phyloP scores from a whole-genome alignment of 2,329 filamentous ascomycete genomes.

The Phaeosphaeria sp. region DNA sequence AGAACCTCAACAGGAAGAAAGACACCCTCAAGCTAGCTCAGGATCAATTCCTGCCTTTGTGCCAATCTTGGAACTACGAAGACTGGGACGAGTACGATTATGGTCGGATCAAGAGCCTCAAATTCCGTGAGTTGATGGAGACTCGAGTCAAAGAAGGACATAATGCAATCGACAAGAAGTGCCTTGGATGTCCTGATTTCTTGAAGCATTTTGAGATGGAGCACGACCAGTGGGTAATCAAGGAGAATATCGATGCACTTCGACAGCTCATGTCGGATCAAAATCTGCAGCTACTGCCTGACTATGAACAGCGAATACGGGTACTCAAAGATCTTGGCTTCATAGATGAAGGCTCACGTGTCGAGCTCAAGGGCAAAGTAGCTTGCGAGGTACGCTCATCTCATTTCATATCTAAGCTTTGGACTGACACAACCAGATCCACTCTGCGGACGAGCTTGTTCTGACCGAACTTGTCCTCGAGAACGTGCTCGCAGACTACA shows the following conservation, averaged over 20 bases:
- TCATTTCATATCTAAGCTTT: slow-evolving; percentile 1
- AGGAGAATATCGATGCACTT: slow-evolving; percentile 87
- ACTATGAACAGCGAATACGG: slow-evolving; percentile 93
- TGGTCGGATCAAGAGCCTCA: slow-evolving; percentile 79
- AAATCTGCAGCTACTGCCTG: slow-evolving; percentile 91
- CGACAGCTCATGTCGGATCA: slow-evolving; percentile 93
- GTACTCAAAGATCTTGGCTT: slow-evolving; percentile 93
- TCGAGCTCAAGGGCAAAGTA: slow-evolving; percentile 97
- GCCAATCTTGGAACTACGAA: slow-evolving; percentile 73
- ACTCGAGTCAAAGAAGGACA: slow-evolving; percentile 70
- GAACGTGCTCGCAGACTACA: slow-evolving; percentile 93
- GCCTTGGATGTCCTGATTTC: slow-evolving; percentile 76
- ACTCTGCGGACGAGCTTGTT: slow-evolving; percentile 94
- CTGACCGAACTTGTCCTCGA: slow-evolving; percentile 95
- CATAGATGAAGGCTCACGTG: slow-evolving; percentile 83
- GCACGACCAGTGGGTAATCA: slow-evolving; percentile 95
- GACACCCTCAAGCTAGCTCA: slow-evolving; percentile 67
- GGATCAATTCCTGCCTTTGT: slow-evolving; percentile 71
- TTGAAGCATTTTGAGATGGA: slow-evolving; percentile 95
- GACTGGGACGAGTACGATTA: slow-evolving; percentile 88
- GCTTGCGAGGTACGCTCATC: slow-evolving; percentile 73
- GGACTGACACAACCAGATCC: slow-evolving; percentile 62
- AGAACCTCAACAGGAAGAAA: slow-evolving; percentile 56
- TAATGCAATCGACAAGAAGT: slow-evolving; percentile 69
- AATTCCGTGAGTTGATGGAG: slow-evolving; percentile 78